phyloP scores from a whole-genome alignment of 139 green algal genomes.

The Chlorella sorokiniana region DNA sequence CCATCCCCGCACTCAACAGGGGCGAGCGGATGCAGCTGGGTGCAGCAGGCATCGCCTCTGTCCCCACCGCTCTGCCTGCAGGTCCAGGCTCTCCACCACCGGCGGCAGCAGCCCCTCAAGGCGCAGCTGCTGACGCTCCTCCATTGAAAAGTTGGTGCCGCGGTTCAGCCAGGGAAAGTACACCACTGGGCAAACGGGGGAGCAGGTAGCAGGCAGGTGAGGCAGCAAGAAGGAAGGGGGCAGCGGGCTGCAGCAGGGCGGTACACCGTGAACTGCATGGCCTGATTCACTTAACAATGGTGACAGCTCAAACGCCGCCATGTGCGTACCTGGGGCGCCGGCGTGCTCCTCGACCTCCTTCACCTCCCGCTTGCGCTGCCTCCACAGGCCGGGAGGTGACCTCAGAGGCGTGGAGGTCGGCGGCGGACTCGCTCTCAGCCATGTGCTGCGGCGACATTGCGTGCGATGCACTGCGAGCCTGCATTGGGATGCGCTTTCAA shows the following conservation, averaged over 20 bases:
- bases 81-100: constrained; percentile 45
- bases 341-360: constrained; percentile 20
- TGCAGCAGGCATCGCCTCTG: no score
- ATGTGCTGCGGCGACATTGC: neutral
- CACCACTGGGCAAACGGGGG: neutral
- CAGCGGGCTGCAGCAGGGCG: no score
- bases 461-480: no score
- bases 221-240: neutral
- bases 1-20: no score
- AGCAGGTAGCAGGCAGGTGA: neutral
- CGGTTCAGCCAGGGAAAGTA: constrained; percentile 23
- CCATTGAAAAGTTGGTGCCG: constrained; percentile 33
- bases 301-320: no score
- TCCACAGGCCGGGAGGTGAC: constrained; percentile 20
- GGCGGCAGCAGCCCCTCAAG: constrained; percentile 55
- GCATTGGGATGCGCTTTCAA: no score
- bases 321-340: neutral
- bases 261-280: no score
- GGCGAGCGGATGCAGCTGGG: no score
- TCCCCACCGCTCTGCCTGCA: constrained; percentile 44
- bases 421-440: neutral
- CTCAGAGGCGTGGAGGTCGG: constrained; percentile 1
- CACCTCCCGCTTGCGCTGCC: constrained; percentile 25
- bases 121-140: constrained; percentile 22
- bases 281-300: no score